Base-by-base conservation (phyloP, 2,329 filamentous ascomycete species). In the Diaporthe citriasiana region DNA sequence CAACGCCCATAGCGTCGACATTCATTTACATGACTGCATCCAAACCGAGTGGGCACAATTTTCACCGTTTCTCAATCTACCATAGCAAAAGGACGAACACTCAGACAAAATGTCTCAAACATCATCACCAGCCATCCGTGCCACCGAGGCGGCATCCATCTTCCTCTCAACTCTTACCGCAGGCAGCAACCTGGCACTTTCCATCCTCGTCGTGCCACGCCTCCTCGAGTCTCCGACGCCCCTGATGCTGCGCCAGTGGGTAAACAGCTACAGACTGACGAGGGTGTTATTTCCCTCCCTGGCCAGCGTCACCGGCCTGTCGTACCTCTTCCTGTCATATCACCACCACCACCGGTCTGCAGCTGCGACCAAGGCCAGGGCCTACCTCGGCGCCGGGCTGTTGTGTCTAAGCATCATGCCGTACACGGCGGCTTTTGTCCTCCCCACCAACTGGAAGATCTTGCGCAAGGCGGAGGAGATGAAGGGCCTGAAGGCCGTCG, bases 211-310 rank as follows among this genome's bases (percentile, higher is more conserved):
- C n/a, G 78, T 89, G 2, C 90, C 90, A 1, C 84, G 87, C 53
- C 81, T 91, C 12, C 85, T 92, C 73, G 83, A 88, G 74, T 87
- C 88, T 0, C 90, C 90, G 1, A 85, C 87, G 1, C 86, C 86
- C 1, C 81, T 91, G 15, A 86, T 91, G 75, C 86, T 88, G 42
- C 84, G 83, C 51, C 90, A 92, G 81, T 92, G 89, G 89, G 77
- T 80, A 73, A 82, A 79, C 53, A 79, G 85, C 73, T 87, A 83
- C 80, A 78, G 80, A 25, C 76, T 78, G 3, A 87, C 86, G 68
- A 83, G 79, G 70, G 75, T 77, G n/a, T 71, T 84, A 51, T 83
- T 86, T 27, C 84, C 85, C 0, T 75, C 81, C 1, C 73, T 86
- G 12, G 81, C 84, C 8, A 73, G 85, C n/a, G 35, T 86, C 35